Evolutionary conservation across 495 filamentous ascomycete genomes (phyloP).

Genomic region (Platismatia glauca): DNA sequence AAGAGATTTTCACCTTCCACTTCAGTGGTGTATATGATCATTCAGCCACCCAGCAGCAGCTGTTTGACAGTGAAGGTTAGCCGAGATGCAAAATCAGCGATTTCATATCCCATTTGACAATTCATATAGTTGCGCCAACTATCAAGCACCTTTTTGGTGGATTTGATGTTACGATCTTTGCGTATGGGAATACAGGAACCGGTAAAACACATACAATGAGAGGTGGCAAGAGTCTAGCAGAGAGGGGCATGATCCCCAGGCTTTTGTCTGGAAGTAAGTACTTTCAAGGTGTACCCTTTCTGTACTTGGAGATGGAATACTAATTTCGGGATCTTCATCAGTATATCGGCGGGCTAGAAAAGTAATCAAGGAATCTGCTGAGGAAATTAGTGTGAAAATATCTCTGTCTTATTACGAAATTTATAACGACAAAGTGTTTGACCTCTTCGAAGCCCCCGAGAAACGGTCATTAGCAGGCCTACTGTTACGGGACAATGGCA

Average conservation of each 20-base stretch:
- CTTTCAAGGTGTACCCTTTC: neutral
- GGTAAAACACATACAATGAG: constrained; percentile 99
- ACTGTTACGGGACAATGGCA: constrained; percentile 78
- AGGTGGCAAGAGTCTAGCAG: constrained; percentile 78
- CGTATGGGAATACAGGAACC: constrained; percentile 90
- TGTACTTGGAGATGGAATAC: neutral
- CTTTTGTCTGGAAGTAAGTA: constrained; percentile 54
- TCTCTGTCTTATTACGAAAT: constrained; percentile 95
- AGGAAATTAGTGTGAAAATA: constrained; percentile 64
- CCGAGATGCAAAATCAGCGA: neutral
- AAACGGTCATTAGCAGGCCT: constrained; percentile 79
- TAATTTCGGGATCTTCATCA: constrained; percentile 20
- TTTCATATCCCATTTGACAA: constrained; percentile 24
- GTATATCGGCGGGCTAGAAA: constrained; percentile 78
- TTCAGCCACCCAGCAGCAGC: constrained; percentile 65
- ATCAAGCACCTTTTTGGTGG: constrained; percentile 91
- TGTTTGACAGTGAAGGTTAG: constrained; percentile 82
- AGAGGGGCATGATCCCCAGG: constrained; percentile 85
- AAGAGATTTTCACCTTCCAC: constrained; percentile 84
- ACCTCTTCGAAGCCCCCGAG: constrained; percentile 84
- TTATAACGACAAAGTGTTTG: constrained; percentile 93
- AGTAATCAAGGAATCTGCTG: constrained; percentile 74
- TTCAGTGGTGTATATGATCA: constrained; percentile 91
- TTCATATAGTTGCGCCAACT: constrained; percentile 53
- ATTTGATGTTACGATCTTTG: constrained; percentile 88